Conservation (phyloP, 345 rosid species). For the Populus pruinosa region DNA sequence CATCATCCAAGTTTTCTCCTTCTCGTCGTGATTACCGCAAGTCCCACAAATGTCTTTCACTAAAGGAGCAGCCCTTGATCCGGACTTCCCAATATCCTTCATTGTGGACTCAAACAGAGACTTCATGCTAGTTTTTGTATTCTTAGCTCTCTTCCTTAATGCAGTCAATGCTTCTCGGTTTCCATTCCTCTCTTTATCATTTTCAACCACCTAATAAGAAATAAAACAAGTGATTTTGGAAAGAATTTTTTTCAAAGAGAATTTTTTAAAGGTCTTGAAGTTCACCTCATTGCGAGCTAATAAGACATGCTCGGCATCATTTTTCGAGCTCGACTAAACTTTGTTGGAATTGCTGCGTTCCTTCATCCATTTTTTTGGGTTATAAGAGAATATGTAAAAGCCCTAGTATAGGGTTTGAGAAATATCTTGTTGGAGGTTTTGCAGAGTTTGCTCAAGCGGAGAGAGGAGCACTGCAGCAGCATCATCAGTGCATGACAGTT, state of each 20-base stretch:
- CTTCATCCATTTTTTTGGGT: constrained; percentile 49
- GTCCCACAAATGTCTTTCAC: constrained; percentile 76
- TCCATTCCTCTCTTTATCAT: constrained; percentile 67
- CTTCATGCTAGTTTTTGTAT: constrained; percentile 62
- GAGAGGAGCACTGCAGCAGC: not conserved
- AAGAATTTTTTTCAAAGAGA: not conserved
- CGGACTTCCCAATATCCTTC: constrained; percentile 52
- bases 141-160: constrained; percentile 67
- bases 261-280: not conserved
- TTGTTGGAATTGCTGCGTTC: constrained; percentile 45
- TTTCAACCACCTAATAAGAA: constrained; percentile 56
- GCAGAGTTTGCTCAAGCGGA: not conserved
- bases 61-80: constrained; percentile 39
- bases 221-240: not conserved
- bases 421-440: not conserved
- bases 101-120: constrained; percentile 71
- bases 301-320: constrained; percentile 68
- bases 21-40: constrained; percentile 67
- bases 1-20: constrained; percentile 78
- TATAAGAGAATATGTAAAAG: not conserved
- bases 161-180: constrained; percentile 80
- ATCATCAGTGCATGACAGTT: not conserved
- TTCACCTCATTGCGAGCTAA: constrained; percentile 58
- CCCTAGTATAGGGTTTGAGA: not conserved
- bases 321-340: constrained; percentile 53